Percentiles rank a stretch among this genome's conserved stretches.
phyloP scores from a whole-genome alignment of 1,139 yeast species.

The Kodamaea sp. region DNA sequence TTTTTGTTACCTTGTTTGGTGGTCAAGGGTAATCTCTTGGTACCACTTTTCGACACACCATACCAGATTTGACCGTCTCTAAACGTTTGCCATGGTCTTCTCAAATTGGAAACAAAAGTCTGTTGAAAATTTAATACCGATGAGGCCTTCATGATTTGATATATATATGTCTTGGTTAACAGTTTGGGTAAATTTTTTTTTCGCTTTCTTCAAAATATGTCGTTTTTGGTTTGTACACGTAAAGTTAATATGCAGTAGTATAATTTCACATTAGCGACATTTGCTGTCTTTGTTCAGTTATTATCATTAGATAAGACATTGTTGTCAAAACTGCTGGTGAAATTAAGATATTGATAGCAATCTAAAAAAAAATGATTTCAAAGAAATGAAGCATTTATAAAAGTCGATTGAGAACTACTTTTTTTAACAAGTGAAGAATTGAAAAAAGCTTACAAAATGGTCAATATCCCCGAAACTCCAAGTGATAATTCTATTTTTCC shows the following conservation, averaged over 20 bases:
- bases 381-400: too few species aligned
- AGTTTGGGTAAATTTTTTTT: slow-evolving; percentile 3
- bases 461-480: slow-evolving; percentile 29
- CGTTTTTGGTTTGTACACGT: too few species aligned
- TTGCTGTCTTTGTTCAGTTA: too few species aligned
- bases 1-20: slow-evolving; percentile 94
- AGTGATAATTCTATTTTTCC: slow-evolving; percentile 25
- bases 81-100: slow-evolving; percentile 87
- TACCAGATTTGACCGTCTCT: slow-evolving; percentile 83
- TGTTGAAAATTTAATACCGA: slow-evolving; percentile 50
- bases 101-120: slow-evolving; percentile 49
- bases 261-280: too few species aligned
- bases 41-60: slow-evolving; percentile 72
- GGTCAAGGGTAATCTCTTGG: slow-evolving; percentile 80
- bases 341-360: too few species aligned
- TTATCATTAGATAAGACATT: too few species aligned
- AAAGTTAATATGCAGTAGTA: too few species aligned
- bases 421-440: too few species aligned
- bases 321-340: too few species aligned
- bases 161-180: background rate
- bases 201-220: background rate
- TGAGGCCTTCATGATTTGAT: slow-evolving; percentile 50
- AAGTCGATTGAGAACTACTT: too few species aligned
- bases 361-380: too few species aligned
- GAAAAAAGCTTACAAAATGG: too few species aligned